Percentiles rank a stretch among this genome's conserved stretches.
These are phyloP conservation scores for Hypoxylon sp. DNA, from an alignment of 2,329 filamentous ascomycete genomes.

Conservation along the genomic window DNA sequence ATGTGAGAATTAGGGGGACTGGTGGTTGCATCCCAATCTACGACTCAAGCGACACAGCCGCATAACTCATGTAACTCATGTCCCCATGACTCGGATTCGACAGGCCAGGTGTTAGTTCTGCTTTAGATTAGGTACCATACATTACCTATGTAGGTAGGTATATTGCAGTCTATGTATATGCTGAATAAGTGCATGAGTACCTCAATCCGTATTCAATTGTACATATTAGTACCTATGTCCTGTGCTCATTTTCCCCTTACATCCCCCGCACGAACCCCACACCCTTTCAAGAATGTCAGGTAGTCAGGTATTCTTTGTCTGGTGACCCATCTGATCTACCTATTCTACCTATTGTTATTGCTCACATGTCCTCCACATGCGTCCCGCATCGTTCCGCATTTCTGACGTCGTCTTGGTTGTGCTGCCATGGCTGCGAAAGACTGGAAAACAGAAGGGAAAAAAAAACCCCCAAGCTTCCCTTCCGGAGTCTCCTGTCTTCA, in stretches of 20 bases:
- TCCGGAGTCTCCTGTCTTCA: background rate
- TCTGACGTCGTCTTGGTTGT: constrained; percentile 21
- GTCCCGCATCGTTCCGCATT: constrained; percentile 26
- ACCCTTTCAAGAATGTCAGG: background rate
- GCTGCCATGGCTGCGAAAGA: too few species aligned
- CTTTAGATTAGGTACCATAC: background rate
- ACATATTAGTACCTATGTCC: too few species aligned
- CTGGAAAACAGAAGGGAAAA: background rate
- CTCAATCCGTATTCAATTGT: too few species aligned
- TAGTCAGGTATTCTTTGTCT: background rate
- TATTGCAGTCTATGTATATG: too few species aligned
- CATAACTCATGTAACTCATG: background rate
- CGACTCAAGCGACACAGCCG: background rate
- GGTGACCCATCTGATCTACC: constrained; percentile 32
- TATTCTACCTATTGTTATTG: too few species aligned
- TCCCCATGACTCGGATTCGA: background rate
- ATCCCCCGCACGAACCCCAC: constrained; percentile 9
- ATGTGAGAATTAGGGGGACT: background rate
- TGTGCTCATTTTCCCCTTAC: background rate
- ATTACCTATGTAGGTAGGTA: background rate
- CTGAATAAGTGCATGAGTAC: too few species aligned
- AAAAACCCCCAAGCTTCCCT: background rate
- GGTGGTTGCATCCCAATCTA: background rate
- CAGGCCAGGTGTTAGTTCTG: background rate
- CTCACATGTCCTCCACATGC: constrained; percentile 30